phyloP scores from a whole-genome alignment of 1,284 basidiomycete species.

The Melampsora americana region DNA sequence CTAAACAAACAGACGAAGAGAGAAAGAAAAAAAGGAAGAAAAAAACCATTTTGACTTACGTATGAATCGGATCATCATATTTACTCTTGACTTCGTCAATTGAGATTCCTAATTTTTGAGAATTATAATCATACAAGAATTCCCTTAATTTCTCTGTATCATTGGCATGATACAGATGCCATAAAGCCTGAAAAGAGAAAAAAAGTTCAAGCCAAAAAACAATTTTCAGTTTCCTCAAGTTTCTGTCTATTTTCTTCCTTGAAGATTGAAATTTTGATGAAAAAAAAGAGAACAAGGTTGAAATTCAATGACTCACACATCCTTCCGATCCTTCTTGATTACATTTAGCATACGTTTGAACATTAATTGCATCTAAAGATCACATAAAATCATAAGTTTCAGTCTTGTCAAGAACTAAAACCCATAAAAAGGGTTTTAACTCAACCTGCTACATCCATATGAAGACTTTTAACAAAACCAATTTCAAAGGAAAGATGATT shows the following conservation, averaged over 20 bases:
- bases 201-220: background rate
- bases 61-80: slow-evolving; percentile 42
- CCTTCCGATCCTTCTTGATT: slow-evolving; percentile 27
- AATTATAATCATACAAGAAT: slow-evolving; percentile 47
- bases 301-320: slow-evolving; percentile 43
- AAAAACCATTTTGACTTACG: background rate
- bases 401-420: background rate
- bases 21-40: slow-evolving; percentile 3
- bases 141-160: slow-evolving; percentile 48
- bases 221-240: background rate
- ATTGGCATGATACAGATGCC: slow-evolving; percentile 51
- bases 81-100: slow-evolving; percentile 17
- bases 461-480: slow-evolving; percentile 40
- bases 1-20: background rate
- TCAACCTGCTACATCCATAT: slow-evolving; percentile 51
- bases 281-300: too few species aligned
- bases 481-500: background rate
- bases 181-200: slow-evolving; percentile 47
- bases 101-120: slow-evolving; percentile 3
- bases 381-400: background rate
- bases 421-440: background rate
- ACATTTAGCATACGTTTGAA: slow-evolving; percentile 48
- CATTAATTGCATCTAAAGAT: slow-evolving; percentile 50
- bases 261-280: too few species aligned
- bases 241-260: background rate